Evolutionary conservation across 805 yeast species (phyloP), one percentile per base, ranked within the genome.

Genomic region (Cyberlindnera veronae): DNA sequence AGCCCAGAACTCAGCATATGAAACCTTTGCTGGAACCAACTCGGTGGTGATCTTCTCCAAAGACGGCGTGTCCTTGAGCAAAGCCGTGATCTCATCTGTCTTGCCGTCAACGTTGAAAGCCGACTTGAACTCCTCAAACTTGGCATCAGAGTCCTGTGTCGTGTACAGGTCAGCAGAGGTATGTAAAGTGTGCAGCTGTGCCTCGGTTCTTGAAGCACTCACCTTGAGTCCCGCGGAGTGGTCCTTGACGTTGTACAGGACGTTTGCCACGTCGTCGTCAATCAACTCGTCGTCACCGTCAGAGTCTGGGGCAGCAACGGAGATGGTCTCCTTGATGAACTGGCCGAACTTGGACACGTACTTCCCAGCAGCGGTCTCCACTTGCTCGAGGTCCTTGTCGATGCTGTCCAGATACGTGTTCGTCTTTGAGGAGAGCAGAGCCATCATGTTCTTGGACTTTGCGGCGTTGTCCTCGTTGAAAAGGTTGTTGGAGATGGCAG

Each of bases 1-100:
- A 32, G 67, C 64, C 97, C 97, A 90, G 60, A 90, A 90, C 34
- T 67, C 67, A 19, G 72, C 65, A 51, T 80, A 83, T 4, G 76
- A 54, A 27, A 81, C 61, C 50, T 72, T 59, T 7, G 70, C 74
- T 0, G 95, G 95, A 2, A 89, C 95, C 7, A 88, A 57, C 21
- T 65, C 63, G 40, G 77, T 74, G 77, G 78, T 77, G 29, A 84
- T 61, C 23, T 63, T 63, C 19, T 43, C 39, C 26, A 48, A 22
- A 6, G 42, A 15, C 2, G 33, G 28, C 5, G 32, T 41, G 10
- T 22, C 68, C 15, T 65, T 61, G 37, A 83, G 61, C 31, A 79
- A 66, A 2, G 57, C 53, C 2, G 77, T 55, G 36, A 81, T 74
- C 36, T 71, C 72, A n/a, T 64, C 64, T 3, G 85, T 72, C 51